Evolutionary conservation across 2,329 filamentous ascomycete species (phyloP).

Genomic region (Colletotrichum aenigma): DNA sequence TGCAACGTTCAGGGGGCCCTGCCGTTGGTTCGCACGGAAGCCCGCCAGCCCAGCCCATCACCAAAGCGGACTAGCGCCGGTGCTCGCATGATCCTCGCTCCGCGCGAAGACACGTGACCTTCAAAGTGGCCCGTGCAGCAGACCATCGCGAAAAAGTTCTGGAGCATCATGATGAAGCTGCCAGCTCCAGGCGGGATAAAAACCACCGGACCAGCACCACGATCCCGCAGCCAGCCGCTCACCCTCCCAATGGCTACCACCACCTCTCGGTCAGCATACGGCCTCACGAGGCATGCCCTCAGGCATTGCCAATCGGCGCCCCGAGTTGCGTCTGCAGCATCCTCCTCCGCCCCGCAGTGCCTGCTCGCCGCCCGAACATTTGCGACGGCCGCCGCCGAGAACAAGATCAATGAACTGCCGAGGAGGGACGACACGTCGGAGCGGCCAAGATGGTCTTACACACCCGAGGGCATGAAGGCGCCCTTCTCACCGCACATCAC

Average conservation of each 20-base stretch:
- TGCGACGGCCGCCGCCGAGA: slow-evolving; percentile 8
- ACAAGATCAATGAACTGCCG: slow-evolving; percentile 11
- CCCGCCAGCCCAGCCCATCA: not conserved
- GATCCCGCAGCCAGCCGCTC: not conserved
- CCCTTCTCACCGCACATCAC: slow-evolving; percentile 66
- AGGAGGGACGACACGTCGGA: slow-evolving; percentile 3
- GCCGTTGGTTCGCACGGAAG: not conserved
- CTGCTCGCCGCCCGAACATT: slow-evolving; percentile 10
- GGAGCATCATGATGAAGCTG: slow-evolving; percentile 7
- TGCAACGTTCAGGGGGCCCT: not conserved
- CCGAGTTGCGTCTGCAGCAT: not conserved
- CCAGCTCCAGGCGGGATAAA: not conserved
- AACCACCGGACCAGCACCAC: not conserved
- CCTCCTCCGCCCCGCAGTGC: not conserved
- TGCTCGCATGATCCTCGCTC: slow-evolving; percentile 11
- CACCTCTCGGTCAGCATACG: slow-evolving; percentile 15
- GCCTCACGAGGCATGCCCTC: slow-evolving; percentile 17
- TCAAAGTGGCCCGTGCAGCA: slow-evolving; percentile 15
- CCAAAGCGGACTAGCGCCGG: not conserved
- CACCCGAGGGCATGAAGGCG: slow-evolving; percentile 72
- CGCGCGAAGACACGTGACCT: slow-evolving; percentile 16
- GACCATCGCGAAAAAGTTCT: slow-evolving; percentile 20
- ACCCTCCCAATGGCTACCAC: slow-evolving; percentile 15
- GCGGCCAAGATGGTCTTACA: slow-evolving; percentile 69
- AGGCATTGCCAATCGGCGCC: slow-evolving; percentile 17